phyloP scores from a whole-genome alignment of 2,329 filamentous ascomycete species.

The Ceratocystis eucalypticola region DNA sequence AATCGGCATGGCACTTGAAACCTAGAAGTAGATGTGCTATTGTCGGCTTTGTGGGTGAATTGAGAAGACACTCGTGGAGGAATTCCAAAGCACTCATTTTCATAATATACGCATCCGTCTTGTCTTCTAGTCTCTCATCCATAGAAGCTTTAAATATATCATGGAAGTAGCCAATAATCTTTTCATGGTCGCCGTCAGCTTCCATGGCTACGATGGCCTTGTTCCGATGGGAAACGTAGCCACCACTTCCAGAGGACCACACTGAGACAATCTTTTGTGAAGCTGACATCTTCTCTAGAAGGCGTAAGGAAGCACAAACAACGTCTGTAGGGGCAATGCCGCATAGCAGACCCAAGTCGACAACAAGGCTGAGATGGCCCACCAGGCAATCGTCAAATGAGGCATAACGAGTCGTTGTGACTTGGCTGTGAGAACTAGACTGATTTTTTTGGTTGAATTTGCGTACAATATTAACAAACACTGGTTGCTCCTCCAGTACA shows the following conservation, averaged over 20 bases:
- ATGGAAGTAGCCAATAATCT: conserved; percentile 36
- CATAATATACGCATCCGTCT: conserved; percentile 61
- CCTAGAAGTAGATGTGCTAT: conserved; percentile 85
- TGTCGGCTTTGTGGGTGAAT: conserved; percentile 63
- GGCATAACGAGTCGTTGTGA: conserved; percentile 58
- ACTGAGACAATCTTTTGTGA: conserved; percentile 67
- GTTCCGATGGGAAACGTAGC: conserved; percentile 45
- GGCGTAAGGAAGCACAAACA: conserved; percentile 63
- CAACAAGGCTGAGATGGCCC: conserved; percentile 63
- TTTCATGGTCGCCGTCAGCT: conserved; percentile 62
- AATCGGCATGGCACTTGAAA: conserved; percentile 62
- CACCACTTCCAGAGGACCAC: conserved; percentile 32
- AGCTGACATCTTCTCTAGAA: conserved; percentile 75
- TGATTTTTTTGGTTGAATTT: conserved; percentile 11
- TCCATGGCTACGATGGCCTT: conserved; percentile 82
- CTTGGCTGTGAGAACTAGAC: conserved; percentile 50
- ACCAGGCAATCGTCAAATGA: conserved; percentile 87
- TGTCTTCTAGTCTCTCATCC: conserved; percentile 57
- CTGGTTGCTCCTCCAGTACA: conserved; percentile 75
- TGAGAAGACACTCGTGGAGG: conserved; percentile 63
- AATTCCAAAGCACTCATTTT: conserved; percentile 80
- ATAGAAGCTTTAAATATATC: conserved; percentile 39
- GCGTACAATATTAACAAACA: conserved; percentile 78
- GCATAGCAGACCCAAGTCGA: conserved; percentile 75
- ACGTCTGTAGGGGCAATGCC: conserved; percentile 70